Base-by-base conservation (phyloP, 306 rosid species). In the Vigna reflexopilosa region DNA sequence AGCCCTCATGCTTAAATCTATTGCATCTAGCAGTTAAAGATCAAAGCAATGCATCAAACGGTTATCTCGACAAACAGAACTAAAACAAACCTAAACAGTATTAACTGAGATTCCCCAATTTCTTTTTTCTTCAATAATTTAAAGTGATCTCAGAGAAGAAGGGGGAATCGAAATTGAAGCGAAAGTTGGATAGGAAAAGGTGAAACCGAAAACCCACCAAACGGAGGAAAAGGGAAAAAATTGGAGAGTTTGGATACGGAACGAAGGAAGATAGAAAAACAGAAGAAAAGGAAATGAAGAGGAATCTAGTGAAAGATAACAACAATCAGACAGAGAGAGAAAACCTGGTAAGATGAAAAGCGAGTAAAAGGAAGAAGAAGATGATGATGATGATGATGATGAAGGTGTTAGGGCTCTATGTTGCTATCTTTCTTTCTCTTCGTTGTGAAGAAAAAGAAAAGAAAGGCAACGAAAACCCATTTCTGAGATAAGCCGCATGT, bases 1-100 rank as follows among this genome's bases (percentile, higher is more conserved):
- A 40, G 22, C 55, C 47, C 48, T 32, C 38, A 73, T 36, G 67
- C 47, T 72, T n/a, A 67, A 67, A 80, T 68, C 61, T 40, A 80
- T 32, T 70, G 68, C 73, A 80, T 17, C 68, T 52, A 28, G 51
- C 55, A 85, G 59, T 76, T 70, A 45, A 57, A 14, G 55, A 49
- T 70, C 48, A 65, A 28, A 84, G 56, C 75, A 59, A 63, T 17
- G 68, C 65, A 45, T 51, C 26, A 52, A 70, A 62, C 44, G 52
- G 24, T 40, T 30, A 69, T 50, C 50, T 16, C 4, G 44, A 76
- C 30, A 76, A 50, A 64, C 12, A 16, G 73, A 73, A 59, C 32
- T 34, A 28, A 68, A 50, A 52, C 22, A 32, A 54, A 32, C 59
- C 24, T 13, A 30, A 36, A 49, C 47, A 80, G 51, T 28, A 76